Base-by-base conservation (phyloP, 306 rosid genomes). In the Cicer pinnatifidum region DNA sequence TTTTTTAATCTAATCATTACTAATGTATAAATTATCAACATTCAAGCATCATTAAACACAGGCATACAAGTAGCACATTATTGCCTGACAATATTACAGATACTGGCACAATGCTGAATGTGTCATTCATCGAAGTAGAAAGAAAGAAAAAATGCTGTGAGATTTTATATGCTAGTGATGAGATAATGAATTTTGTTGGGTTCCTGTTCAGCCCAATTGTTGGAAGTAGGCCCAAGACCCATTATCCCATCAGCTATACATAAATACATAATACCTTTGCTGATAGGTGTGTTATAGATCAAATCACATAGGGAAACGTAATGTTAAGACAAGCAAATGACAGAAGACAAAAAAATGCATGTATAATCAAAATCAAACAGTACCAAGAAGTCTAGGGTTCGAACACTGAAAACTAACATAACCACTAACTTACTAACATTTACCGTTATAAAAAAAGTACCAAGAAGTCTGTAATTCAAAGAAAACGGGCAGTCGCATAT, bases 1-100 rank as follows among this genome's bases (percentile, higher is more conserved):
- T 9, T 20, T 63, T 43, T 71, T 59, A 51, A 52, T 66, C 28
- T 51, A 39, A 48, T 50, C 17, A 33, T 70, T 48, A 75, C 5
- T 65, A 50, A 9, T 0, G 6, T 19, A 28, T 50, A 46, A 9
- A 48, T 28, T 37, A 52, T 75, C 65, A 64, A 75, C 47, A 76
- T 73, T 76, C 72, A 63, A 76, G 16, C 56, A 71, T 67, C 40
- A 51, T 54, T 9, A 4, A 48, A 71, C 65, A 43, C 69, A 79
- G 64, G 69, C 5, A 52, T 28, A 37, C 5, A 71, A 38, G 56
- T 23, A 64, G 72, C 48, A 62, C 9, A 57, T 16, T 51, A 63
- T 61, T 19, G 19, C 28, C 39, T 38, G 6, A 46, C 35, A 81
- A 76, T 64, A 37, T 62, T 63, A 71, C 67, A 39, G 43, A 79